Conservation (phyloP, 768 basidiomycete species). For the Podaxis sp. region DNA sequence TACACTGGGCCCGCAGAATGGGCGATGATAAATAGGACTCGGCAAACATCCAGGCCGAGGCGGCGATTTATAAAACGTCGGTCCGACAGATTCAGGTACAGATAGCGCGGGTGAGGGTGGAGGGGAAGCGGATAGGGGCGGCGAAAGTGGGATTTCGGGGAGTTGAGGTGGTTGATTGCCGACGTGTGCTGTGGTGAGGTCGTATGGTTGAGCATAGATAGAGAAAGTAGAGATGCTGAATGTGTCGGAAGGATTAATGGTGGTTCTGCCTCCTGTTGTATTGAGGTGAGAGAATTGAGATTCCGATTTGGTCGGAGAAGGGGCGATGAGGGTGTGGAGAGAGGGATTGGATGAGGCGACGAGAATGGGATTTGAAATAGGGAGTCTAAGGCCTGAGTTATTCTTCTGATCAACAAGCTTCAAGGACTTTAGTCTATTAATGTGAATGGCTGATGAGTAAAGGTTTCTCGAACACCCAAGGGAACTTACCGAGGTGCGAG, state of each 20-base stretch:
- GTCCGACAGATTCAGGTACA: neutral
- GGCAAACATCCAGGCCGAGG: neutral
- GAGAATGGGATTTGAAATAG: neutral
- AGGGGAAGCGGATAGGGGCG: neutral
- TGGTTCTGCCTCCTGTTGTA: neutral
- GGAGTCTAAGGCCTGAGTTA: neutral
- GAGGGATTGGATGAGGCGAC: neutral
- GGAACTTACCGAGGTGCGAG: neutral
- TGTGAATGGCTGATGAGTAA: too few species aligned
- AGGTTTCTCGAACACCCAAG: too few species aligned
- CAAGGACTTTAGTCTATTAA: too few species aligned
- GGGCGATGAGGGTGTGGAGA: neutral
- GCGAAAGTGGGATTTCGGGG: neutral
- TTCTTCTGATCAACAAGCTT: neutral
- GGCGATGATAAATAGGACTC: neutral
- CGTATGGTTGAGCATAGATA: constrained; percentile 9
- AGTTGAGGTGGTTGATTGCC: neutral
- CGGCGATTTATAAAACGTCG: neutral
- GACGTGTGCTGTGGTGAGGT: too few species aligned
- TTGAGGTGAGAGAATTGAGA: neutral
- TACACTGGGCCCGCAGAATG: constrained; percentile 16
- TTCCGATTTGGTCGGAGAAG: neutral
- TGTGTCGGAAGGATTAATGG: neutral
- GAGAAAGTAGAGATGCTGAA: constrained; percentile 18
- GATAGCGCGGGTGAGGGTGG: neutral